These are phyloP conservation scores for Fomitopsis betulina DNA, from an alignment of 1,284 basidiomycete species.

Conservation along the genomic window DNA sequence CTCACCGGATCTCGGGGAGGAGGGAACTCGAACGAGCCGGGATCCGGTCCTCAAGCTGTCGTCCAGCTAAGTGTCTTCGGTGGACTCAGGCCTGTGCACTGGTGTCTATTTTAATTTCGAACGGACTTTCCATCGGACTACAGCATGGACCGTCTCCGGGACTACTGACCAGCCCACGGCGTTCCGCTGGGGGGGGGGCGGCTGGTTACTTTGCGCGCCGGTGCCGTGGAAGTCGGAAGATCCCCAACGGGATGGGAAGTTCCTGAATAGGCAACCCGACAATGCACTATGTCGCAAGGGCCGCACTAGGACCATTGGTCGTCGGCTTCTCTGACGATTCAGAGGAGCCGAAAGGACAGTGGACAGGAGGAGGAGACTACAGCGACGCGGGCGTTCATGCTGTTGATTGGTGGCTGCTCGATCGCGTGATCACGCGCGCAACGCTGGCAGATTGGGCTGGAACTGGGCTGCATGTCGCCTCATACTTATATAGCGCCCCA, in stretches of 20 bases:
- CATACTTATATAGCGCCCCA: constrained; percentile 9
- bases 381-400: neutral
- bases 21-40: neutral
- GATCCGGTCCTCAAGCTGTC: neutral
- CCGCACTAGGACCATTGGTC: neutral
- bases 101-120: neutral
- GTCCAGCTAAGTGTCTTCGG: no score
- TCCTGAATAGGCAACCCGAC: neutral
- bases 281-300: neutral
- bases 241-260: neutral
- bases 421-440: constrained; percentile 11
- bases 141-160: neutral
- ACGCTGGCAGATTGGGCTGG: constrained; percentile 3
- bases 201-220: neutral
- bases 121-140: neutral
- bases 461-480: neutral
- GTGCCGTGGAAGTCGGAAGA: neutral
- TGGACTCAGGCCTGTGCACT: no score
- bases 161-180: neutral
- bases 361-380: neutral
- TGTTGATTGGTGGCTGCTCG: constrained; percentile 2
- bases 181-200: neutral
- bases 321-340: neutral
- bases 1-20: neutral
- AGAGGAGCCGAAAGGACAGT: neutral